Conservation (phyloP, 352 stramenopile species). For the Phytophthora kernoviae region DNA sequence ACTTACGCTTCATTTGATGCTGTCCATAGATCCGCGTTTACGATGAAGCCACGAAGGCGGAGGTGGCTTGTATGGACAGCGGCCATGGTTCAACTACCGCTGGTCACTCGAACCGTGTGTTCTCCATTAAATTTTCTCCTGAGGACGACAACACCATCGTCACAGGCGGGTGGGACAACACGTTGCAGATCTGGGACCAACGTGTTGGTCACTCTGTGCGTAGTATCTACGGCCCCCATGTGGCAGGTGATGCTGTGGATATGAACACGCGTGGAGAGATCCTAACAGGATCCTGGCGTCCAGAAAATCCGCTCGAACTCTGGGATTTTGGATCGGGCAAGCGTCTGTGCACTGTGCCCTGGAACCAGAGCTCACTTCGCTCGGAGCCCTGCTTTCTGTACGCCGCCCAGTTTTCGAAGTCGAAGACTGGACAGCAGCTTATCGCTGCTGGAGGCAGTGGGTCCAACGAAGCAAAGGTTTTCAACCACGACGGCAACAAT, state of each 20-base stretch:
- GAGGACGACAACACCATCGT: conserved; percentile 84
- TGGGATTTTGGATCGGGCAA: conserved; percentile 92
- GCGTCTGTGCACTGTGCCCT: conserved; percentile 73
- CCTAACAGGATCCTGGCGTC: conserved; percentile 90
- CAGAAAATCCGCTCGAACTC: conserved; percentile 89
- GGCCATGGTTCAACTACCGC: conserved; percentile 67
- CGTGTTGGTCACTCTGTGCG: conserved; percentile 86
- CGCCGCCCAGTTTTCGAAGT: conserved; percentile 86
- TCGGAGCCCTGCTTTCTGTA: conserved; percentile 90
- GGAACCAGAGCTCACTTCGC: conserved; percentile 84
- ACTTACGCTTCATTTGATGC: no score
- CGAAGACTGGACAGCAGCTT: conserved; percentile 54
- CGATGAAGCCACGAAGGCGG: conserved; percentile 88
- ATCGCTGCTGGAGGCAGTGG: conserved; percentile 88
- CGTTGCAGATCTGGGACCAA: conserved; percentile 92
- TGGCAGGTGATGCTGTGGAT: conserved; percentile 80
- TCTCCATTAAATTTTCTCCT: conserved; percentile 90
- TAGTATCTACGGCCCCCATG: conserved; percentile 91
- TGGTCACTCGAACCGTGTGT: conserved; percentile 92
- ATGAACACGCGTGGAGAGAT: conserved; percentile 80
- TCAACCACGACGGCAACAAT: conserved; percentile 77
- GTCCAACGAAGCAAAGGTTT: conserved; percentile 92
- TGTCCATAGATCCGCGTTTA: conserved; percentile 69
- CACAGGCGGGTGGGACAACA: conserved; percentile 93
- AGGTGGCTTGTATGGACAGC: conserved; percentile 72